Percentiles rank a stretch among this genome's conserved stretches.
Conservation (phyloP, 164 flowering plant genomes). For the Piper betle region DNA sequence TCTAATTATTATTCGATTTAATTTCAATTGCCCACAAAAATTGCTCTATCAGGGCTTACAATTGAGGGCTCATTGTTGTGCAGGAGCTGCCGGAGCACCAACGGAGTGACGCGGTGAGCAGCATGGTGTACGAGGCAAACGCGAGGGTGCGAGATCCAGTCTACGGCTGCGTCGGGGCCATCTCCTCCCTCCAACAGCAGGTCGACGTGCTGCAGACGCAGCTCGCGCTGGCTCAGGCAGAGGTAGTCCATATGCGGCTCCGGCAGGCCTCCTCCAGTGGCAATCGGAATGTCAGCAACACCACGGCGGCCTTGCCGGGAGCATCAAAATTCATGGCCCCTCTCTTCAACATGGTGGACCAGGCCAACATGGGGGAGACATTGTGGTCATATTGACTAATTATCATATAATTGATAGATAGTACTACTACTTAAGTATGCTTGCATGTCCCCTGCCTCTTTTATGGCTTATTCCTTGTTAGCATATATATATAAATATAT, state of each 20-base stretch:
- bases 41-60: not conserved
- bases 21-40: no score
- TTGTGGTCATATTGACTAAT: constrained; percentile 45
- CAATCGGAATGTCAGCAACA: constrained; percentile 1
- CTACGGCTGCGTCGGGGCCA: constrained; percentile 77
- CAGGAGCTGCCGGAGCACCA: constrained; percentile 62
- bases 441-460: not conserved
- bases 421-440: not conserved
- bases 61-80: not conserved
- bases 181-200: constrained; percentile 62
- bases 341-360: constrained; percentile 36
- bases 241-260: constrained; percentile 57
- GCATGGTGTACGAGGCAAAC: constrained; percentile 85
- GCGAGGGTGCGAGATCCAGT: constrained; percentile 77
- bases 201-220: constrained; percentile 55
- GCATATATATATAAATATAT: not conserved
- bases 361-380: constrained; percentile 35
- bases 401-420: not conserved
- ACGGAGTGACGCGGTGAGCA: constrained; percentile 67
- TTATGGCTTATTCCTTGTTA: not conserved
- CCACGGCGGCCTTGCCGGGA: constrained; percentile 13
- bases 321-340: constrained; percentile 16
- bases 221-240: constrained; percentile 67
- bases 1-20: no score
- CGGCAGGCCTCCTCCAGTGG: constrained; percentile 16